Conservation (phyloP, 2,329 filamentous ascomycete species). For the Neobulgaria alba region DNA sequence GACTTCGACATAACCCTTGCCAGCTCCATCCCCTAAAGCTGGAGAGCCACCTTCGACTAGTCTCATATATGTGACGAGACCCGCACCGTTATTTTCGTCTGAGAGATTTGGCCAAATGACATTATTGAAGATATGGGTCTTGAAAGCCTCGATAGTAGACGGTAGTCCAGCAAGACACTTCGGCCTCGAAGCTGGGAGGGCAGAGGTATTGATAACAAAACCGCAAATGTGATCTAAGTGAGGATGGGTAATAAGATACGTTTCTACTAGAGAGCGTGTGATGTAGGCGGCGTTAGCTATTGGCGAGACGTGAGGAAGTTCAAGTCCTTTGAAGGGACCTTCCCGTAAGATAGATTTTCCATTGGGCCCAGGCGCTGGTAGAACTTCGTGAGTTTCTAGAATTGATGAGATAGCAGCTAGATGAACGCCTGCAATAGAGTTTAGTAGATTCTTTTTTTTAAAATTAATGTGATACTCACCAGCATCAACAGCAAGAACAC, state of each 20-base stretch:
- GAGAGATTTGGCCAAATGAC: slow-evolving; percentile 96
- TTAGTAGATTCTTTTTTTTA: too few relatives aligned
- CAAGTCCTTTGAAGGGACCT: slow-evolving; percentile 75
- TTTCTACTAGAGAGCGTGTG: slow-evolving; percentile 70
- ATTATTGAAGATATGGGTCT: slow-evolving; percentile 94
- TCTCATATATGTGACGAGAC: slow-evolving; percentile 82
- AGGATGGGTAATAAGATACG: slow-evolving; percentile 92
- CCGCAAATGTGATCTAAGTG: slow-evolving; percentile 91
- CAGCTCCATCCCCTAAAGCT: slow-evolving; percentile 63
- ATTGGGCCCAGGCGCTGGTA: slow-evolving; percentile 21
- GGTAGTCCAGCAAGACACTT: slow-evolving; percentile 83
- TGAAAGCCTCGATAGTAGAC: slow-evolving; percentile 84
- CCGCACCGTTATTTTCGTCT: slow-evolving; percentile 91
- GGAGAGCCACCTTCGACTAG: slow-evolving; percentile 83
- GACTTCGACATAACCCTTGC: slow-evolving; percentile 77
- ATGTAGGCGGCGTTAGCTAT: slow-evolving; percentile 76
- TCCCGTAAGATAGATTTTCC: slow-evolving; percentile 38
- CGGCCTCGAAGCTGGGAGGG: slow-evolving; percentile 68
- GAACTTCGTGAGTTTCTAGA: slow-evolving; percentile 34
- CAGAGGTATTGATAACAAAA: slow-evolving; percentile 88
- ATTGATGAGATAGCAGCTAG: slow-evolving; percentile 77
- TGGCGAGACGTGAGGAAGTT: slow-evolving; percentile 56
- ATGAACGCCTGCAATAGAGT: slow-evolving; percentile 47
- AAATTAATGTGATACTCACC: too few relatives aligned
- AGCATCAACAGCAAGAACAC: slow-evolving; percentile 85